Evolutionary conservation across 1,284 basidiomycete species (phyloP), one percentile per base, ranked within the genome.

Genomic region (Mycosarcoma maydis): DNA sequence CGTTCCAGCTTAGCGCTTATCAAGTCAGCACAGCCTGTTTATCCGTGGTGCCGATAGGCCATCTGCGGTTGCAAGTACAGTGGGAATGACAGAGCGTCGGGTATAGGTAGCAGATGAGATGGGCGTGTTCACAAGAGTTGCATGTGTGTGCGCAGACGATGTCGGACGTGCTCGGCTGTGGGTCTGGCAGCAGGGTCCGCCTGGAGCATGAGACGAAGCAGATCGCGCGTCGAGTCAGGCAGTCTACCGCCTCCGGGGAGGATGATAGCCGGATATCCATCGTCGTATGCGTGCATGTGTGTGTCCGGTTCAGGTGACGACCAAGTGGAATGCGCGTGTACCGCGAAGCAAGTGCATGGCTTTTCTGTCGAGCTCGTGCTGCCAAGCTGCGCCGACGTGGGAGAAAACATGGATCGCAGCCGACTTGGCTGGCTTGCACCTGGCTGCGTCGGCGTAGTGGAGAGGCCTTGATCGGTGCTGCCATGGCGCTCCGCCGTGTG

Each of bases 161-260:
- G 17, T 20, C 60, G 19, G 23, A 77, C 77, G 49, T 76, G 51
- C 2, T 36, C 20, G 4, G 77, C 78, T 2, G 59, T 69, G 1
- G 79, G 79, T 8, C 79, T 40, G 4, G 43, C 41, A 4, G 53
- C 45, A 3, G 77, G 73, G 20, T 68, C 41, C 1, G 76, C 41
- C 14, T 53, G 34, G 4, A 79, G 52, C 79, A 81, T 81, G 1
- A 38, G 26, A 9, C 72, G 39, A 19, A 81, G 53, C 17, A 81
- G 41, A 1, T 75, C 72, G n/a, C 78, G 53, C 4, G 76, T 68
- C 29, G 39, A 50, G 27, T 79, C 77, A 0, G 79, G 79, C 4
- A 81, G 37, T 13, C 78, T 42, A 0, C 67, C 78, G 3, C 79
- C 78, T 24, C 77, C 78, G 17, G 79, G 75, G 3, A 81, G 52